These are phyloP conservation scores for Xylaria sp. DNA, from an alignment of 2,329 filamentous ascomycete genomes.

Conservation along the genomic window DNA sequence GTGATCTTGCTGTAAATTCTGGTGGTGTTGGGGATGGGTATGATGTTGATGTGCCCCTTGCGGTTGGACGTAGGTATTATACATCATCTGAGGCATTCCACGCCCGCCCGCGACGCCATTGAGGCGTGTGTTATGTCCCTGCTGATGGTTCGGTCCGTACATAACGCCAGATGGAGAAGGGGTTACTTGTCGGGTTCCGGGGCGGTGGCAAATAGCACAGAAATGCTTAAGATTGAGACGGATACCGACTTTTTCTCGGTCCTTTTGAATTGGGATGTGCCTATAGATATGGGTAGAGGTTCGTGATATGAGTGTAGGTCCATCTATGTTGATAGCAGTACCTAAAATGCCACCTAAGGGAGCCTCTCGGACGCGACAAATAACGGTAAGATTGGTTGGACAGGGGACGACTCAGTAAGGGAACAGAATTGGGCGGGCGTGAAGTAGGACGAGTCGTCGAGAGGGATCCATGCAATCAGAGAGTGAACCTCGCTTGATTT, in stretches of 20 bases:
- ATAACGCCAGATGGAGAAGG: constrained; percentile 60
- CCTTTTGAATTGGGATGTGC: constrained; percentile 55
- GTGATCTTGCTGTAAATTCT: constrained; percentile 69
- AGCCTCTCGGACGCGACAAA: constrained; percentile 27
- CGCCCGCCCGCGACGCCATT: constrained; percentile 74
- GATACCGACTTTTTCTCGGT: constrained; percentile 57
- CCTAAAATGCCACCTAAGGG: constrained; percentile 40
- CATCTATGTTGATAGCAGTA: constrained; percentile 73
- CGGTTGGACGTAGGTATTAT: constrained; percentile 61
- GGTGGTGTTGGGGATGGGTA: constrained; percentile 72
- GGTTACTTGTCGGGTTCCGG: constrained; percentile 12
- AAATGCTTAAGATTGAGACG: constrained; percentile 8
- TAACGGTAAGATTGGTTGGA: constrained; percentile 25
- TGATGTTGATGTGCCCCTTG: constrained; percentile 65
- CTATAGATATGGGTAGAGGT: constrained; percentile 66
- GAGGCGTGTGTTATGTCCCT: constrained; percentile 79
- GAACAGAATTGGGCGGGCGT: constrained; percentile 46
- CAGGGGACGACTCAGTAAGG: constrained; percentile 22
- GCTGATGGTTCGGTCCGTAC: constrained; percentile 78
- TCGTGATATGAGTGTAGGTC: constrained; percentile 71
- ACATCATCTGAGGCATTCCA: constrained; percentile 69
- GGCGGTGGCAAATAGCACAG: constrained; percentile 47
- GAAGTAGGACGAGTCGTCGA: constrained; percentile 38
- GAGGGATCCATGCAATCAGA: constrained; percentile 49
- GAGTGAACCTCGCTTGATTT: constrained; percentile 38